Evolutionary conservation across 768 basidiomycete genomes (phyloP).

Genomic region (Hemileccinum rubropunctum): DNA sequence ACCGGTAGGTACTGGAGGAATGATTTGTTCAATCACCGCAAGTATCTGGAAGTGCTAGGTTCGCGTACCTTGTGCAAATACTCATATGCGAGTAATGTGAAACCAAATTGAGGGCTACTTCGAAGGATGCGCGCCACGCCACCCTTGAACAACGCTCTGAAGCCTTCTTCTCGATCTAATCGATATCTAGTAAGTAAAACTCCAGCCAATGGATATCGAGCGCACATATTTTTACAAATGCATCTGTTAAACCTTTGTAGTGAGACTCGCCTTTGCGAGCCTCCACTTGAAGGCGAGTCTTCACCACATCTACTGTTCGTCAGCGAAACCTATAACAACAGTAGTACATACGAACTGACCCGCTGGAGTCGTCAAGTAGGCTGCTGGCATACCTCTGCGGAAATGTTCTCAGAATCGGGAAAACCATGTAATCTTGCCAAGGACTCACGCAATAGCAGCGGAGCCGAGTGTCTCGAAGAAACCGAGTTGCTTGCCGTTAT

Average conservation of each 20-base stretch:
- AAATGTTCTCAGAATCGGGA: constrained; percentile 29
- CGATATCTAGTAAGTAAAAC: constrained; percentile 5
- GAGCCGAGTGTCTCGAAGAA: constrained; percentile 86
- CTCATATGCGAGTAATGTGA: constrained; percentile 82
- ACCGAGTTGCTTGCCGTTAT: constrained; percentile 88
- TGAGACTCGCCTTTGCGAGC: constrained; percentile 86
- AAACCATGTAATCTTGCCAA: constrained; percentile 11
- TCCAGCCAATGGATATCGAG: constrained; percentile 15
- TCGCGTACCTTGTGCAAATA: constrained; percentile 60
- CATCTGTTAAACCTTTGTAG: constrained; percentile 89
- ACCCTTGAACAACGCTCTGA: constrained; percentile 87
- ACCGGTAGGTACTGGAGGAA: constrained; percentile 31
- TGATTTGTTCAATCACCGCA: not conserved
- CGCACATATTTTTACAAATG: constrained; percentile 87
- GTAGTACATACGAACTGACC: constrained; percentile 43
- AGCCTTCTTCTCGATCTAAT: constrained; percentile 84
- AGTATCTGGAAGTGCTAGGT: not conserved
- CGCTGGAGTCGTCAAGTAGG: constrained; percentile 89
- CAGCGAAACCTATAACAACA: constrained; percentile 12
- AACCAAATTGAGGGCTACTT: constrained; percentile 93
- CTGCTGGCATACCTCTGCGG: constrained; percentile 93
- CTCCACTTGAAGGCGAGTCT: constrained; percentile 94
- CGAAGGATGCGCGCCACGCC: constrained; percentile 85
- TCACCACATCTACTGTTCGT: constrained; percentile 77
- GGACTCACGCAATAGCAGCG: constrained; percentile 76